Evolutionary conservation across 2,329 filamentous ascomycete species (phyloP).

Genomic region (Nothopassalora personata): DNA sequence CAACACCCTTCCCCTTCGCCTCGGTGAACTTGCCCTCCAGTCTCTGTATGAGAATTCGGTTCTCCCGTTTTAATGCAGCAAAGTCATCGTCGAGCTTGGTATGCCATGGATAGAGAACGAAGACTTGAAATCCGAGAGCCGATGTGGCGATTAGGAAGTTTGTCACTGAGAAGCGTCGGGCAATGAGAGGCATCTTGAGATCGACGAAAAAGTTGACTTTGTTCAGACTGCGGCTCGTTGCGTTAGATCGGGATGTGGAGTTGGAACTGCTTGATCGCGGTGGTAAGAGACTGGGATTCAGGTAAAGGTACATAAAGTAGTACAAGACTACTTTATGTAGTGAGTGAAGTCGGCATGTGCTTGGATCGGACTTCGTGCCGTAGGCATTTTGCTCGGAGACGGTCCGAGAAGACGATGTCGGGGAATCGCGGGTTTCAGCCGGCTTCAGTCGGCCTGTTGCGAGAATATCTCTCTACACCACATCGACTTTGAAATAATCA

Average conservation of each 20-base stretch:
- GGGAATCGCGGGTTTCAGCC: background rate
- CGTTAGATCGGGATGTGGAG: background rate
- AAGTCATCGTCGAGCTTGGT: conserved; percentile 24
- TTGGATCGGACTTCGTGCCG: background rate
- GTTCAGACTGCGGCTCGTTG: background rate
- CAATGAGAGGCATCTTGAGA: conserved; percentile 18
- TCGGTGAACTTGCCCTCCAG: background rate
- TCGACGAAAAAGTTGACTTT: too few relatives aligned
- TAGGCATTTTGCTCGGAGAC: background rate
- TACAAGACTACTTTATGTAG: background rate
- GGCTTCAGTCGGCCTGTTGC: background rate
- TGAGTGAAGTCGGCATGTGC: background rate
- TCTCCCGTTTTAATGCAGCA: conserved; percentile 18
- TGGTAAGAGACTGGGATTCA: background rate
- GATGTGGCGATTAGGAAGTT: conserved; percentile 24
- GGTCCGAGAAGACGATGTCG: background rate
- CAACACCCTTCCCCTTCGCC: background rate
- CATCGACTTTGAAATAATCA: too few relatives aligned
- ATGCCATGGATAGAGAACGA: conserved; percentile 27
- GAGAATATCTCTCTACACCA: background rate
- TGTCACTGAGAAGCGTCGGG: conserved; percentile 20
- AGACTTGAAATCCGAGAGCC: conserved; percentile 23
- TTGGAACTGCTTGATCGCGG: background rate
- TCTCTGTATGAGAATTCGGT: conserved; percentile 13
- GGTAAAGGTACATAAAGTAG: background rate